These are phyloP conservation scores for Aureobasidium sp. DNA, from an alignment of 2,329 filamentous ascomycete species.

Conservation along the genomic window DNA sequence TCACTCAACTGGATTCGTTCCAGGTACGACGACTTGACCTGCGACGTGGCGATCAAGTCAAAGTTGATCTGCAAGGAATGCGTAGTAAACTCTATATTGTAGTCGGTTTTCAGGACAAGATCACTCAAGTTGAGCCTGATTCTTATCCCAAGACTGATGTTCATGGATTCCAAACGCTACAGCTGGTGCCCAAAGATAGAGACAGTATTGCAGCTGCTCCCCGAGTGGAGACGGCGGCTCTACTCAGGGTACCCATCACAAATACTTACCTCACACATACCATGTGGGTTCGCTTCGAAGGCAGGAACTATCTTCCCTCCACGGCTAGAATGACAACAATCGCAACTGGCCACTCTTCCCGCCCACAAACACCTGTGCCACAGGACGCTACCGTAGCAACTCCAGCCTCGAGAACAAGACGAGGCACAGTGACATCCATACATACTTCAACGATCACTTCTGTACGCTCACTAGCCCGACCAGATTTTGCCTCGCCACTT, in stretches of 20 bases:
- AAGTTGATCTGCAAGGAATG: conserved; percentile 40
- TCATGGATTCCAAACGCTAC: conserved; percentile 34
- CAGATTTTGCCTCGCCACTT: conserved; percentile 15
- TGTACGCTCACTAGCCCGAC: conserved; percentile 1
- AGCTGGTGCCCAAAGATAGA: conserved; percentile 36
- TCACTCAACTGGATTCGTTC: conserved; percentile 34
- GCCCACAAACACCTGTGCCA: conserved; percentile 22
- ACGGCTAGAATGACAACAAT: conserved; percentile 6
- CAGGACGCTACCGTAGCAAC: conserved; percentile 37
- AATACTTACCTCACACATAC: conserved; percentile 39
- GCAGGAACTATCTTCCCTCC: conserved; percentile 30
- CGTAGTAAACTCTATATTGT: conserved; percentile 40
- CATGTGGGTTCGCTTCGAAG: conserved; percentile 37
- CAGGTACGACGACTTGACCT: conserved; percentile 40
- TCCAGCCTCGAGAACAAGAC: conserved; percentile 44
- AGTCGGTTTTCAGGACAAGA: conserved; percentile 36
- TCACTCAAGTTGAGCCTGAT: conserved; percentile 25
- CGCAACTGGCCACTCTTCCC: conserved; percentile 6
- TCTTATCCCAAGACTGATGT: conserved; percentile 34
- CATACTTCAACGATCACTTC: conserved; percentile 7
- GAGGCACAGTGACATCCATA: conserved; percentile 21
- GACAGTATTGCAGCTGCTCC: conserved; percentile 28
- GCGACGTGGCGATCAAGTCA: conserved; percentile 39
- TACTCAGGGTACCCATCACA: conserved; percentile 34
- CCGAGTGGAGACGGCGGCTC: conserved; percentile 21